Conservation (phyloP, 495 filamentous ascomycete genomes). For the Penicillium argentinense region DNA sequence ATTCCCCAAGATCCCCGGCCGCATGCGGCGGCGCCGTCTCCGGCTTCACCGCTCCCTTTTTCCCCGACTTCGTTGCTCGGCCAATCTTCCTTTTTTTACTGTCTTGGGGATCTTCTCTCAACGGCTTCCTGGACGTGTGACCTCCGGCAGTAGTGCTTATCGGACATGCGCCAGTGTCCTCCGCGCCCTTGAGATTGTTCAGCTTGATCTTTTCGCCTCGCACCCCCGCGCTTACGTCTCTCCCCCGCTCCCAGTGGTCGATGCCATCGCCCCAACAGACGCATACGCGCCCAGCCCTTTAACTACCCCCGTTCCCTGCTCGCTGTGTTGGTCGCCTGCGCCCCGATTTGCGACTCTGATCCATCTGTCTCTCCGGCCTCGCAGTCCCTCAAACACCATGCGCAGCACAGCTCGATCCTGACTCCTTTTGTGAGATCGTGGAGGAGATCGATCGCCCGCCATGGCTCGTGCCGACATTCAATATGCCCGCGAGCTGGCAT, state of each 20-base stretch:
- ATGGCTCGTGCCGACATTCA: conserved; percentile 28
- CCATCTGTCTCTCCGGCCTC: not conserved
- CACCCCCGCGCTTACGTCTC: conserved; percentile 16
- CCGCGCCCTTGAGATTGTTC: conserved; percentile 13
- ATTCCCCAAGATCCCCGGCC: too few relatives aligned
- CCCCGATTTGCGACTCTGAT: too few relatives aligned
- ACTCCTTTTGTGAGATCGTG: conserved; percentile 9
- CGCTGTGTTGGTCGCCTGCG: too few relatives aligned
- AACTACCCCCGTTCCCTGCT: not conserved
- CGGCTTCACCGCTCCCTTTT: too few relatives aligned
- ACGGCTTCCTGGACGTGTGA: not conserved
- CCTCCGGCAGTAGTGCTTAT: conserved; percentile 3
- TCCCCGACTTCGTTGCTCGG: not conserved
- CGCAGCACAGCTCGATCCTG: conserved; percentile 13
- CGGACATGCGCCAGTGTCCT: conserved; percentile 13
- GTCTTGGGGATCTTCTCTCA: not conserved
- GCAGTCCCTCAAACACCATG: conserved; percentile 16
- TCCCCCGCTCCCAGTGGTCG: conserved; percentile 1
- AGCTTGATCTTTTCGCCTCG: conserved; percentile 6
- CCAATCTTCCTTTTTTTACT: not conserved
- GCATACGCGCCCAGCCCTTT: not conserved
- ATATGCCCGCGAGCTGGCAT: conserved; percentile 18
- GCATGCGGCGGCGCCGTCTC: too few relatives aligned
- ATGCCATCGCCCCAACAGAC: not conserved
- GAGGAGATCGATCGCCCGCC: conserved; percentile 7